Evolutionary conservation across 768 basidiomycete species (phyloP), one percentile per base, ranked within the genome.

Genomic region (Amanita molliuscula): DNA sequence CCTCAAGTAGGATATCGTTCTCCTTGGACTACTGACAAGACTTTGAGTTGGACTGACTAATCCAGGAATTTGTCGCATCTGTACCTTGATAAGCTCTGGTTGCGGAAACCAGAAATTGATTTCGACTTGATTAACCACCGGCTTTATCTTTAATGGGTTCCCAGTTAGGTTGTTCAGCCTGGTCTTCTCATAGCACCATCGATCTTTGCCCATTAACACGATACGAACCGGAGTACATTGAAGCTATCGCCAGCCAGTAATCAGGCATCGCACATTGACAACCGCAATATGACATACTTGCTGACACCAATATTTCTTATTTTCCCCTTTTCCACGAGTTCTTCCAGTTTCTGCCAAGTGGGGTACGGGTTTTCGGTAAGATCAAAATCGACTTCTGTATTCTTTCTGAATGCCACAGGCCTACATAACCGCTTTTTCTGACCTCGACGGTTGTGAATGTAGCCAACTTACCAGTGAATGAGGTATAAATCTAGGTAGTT

Each of bases 401-500:
- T 76, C 50, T 79, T 77, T 55, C 77, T 77, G 57, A 79, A 75
- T 23, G 82, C 84, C n/a, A 84, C 64, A 0, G 82, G 84, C 82
- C 81, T 83, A 46, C 18, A 4, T 42, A 43, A 6, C 13, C 41
- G 18, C 16, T 42, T 33, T 26, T 11, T 6, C 25, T 34, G 8
- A 15, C 7, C 42, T 25, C 18, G 28, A 26, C n/a, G 28, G 21
- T 9, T 9, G 36, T 28, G 15, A 44, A 35, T 50, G 36, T 28
- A 38, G 51, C 48, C 49, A 10, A 56, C 66, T 13, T 57, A 83
- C 85, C 85, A 90, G 59, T 88, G 86, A 52, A 89, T 84, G 44
- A 92, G 67, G 60, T 89, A 90, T 43, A 91, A 62, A 61, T 91
- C 88, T 45, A 92, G 71, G 62, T 89, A 88, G 36, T 82, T 74